Conservation (phyloP, 352 stramenopile species). For the Globisporangium abappressorium region DNA sequence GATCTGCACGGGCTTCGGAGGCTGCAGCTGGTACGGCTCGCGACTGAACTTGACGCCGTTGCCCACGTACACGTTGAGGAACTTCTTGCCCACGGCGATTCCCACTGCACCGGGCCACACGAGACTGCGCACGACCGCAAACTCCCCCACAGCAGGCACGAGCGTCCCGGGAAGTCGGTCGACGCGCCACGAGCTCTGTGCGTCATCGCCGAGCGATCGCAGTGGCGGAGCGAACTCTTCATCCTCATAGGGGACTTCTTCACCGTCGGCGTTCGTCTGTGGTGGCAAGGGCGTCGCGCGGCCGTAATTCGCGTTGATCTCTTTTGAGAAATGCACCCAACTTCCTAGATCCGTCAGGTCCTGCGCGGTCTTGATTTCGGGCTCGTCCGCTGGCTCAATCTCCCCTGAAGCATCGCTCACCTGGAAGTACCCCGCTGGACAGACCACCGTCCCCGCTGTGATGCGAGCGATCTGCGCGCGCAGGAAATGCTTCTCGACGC, state of each 20-base stretch:
- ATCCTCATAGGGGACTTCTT: slow-evolving; percentile 63
- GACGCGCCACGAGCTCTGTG: slow-evolving; percentile 65
- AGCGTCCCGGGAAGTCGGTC: slow-evolving; percentile 66
- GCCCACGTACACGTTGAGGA: slow-evolving; percentile 89
- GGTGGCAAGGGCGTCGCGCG: slow-evolving; percentile 67
- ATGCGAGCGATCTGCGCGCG: slow-evolving; percentile 90
- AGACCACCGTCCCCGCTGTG: slow-evolving; percentile 72
- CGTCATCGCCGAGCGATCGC: slow-evolving; percentile 63
- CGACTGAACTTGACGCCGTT: slow-evolving; percentile 74
- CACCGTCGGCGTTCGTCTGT: slow-evolving; percentile 68
- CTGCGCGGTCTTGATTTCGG: slow-evolving; percentile 65
- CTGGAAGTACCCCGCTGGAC: slow-evolving; percentile 84
- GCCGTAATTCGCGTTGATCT: slow-evolving; percentile 84
- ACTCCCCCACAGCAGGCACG: slow-evolving; percentile 54
- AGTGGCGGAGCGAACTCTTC: slow-evolving; percentile 65
- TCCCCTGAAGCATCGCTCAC: slow-evolving; percentile 55
- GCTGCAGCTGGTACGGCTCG: slow-evolving; percentile 55
- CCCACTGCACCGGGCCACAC: slow-evolving; percentile 86
- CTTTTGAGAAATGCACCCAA: slow-evolving; percentile 88
- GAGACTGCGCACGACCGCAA: slow-evolving; percentile 70
- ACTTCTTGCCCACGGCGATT: slow-evolving; percentile 83
- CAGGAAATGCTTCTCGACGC: slow-evolving; percentile 82
- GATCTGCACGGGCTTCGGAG: slow-evolving; percentile 45
- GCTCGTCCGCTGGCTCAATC: slow-evolving; percentile 62
- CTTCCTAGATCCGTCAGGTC: slow-evolving; percentile 67